Percentiles rank a stretch among this genome's conserved stretches.
Conservation (phyloP, 192 early-diverging fungal species). For the Allomyces arbusculus region DNA sequence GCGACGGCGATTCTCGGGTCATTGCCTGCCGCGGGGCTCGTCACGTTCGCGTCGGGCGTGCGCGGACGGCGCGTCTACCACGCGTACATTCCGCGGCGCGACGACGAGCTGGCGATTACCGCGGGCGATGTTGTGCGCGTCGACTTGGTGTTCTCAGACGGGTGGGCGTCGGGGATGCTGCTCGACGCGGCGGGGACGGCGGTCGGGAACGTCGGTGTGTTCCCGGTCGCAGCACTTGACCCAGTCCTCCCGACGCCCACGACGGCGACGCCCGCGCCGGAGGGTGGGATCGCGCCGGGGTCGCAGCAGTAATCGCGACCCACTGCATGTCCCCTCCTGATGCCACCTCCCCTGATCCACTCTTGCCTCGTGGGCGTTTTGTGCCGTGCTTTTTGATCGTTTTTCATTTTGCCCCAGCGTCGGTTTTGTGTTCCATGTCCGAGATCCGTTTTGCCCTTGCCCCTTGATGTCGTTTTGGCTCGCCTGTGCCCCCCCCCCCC, state of each 20-base stretch:
- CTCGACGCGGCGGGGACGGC: not conserved
- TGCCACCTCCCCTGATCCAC: no score
- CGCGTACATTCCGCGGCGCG: not conserved
- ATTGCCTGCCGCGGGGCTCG: not conserved
- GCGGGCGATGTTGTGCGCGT: not conserved
- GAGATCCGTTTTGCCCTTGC: no score
- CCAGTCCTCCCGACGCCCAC: not conserved
- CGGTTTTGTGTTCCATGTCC: no score
- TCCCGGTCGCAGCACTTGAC: not conserved
- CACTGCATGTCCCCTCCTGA: no score
- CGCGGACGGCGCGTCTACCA: not conserved
- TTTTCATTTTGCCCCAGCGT: no score
- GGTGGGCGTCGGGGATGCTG: not conserved
- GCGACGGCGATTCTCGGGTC: not conserved
- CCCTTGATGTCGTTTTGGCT: no score
- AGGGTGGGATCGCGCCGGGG: no score
- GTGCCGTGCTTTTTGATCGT: no score
- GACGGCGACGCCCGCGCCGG: no score
- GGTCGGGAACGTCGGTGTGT: not conserved
- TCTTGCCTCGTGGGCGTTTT: no score
- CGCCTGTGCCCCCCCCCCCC: no score
- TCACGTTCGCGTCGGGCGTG: not conserved
- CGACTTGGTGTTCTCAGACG: not conserved
- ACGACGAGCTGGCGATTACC: not conserved
- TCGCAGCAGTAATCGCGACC: no score